Conservation (phyloP, 306 rosid species). For the Rubus idaeus region DNA sequence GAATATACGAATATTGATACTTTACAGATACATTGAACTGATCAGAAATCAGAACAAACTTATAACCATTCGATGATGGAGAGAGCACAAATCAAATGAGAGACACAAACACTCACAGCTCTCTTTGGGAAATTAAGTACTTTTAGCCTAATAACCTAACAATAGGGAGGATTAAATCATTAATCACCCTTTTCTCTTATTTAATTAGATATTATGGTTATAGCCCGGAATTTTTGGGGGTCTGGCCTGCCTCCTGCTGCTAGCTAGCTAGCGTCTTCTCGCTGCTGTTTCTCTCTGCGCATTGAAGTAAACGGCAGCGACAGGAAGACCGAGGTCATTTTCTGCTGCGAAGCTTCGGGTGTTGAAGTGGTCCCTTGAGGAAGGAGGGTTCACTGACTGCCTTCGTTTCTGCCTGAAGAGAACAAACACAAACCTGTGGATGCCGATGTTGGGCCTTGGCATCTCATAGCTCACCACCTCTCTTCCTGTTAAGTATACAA, state of each 20-base stretch:
- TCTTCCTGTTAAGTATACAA: conserved; percentile 44
- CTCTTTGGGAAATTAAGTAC: background rate
- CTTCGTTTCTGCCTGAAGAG: conserved; percentile 67
- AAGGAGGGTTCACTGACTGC: conserved; percentile 49
- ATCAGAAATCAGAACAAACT: background rate
- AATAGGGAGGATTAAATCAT: background rate
- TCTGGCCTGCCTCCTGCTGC: background rate
- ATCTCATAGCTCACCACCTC: conserved; percentile 70
- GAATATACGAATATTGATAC: background rate
- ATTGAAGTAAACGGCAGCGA: conserved; percentile 87
- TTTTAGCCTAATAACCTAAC: background rate
- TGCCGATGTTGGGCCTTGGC: conserved; percentile 83
- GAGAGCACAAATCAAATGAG: background rate
- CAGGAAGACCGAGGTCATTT: conserved; percentile 73
- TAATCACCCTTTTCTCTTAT: background rate
- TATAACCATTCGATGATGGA: background rate
- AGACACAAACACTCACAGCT: background rate
- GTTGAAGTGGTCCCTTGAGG: conserved; percentile 68
- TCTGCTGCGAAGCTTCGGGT: conserved; percentile 56
- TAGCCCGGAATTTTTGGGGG: background rate
- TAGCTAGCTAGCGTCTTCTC: conserved; percentile 50
- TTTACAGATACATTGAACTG: background rate
- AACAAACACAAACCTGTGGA: conserved; percentile 87
- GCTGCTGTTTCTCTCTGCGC: conserved; percentile 75
- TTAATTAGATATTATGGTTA: background rate